Conservation (phyloP, 2,329 filamentous ascomycete genomes). For the Diaporthe sp. region DNA sequence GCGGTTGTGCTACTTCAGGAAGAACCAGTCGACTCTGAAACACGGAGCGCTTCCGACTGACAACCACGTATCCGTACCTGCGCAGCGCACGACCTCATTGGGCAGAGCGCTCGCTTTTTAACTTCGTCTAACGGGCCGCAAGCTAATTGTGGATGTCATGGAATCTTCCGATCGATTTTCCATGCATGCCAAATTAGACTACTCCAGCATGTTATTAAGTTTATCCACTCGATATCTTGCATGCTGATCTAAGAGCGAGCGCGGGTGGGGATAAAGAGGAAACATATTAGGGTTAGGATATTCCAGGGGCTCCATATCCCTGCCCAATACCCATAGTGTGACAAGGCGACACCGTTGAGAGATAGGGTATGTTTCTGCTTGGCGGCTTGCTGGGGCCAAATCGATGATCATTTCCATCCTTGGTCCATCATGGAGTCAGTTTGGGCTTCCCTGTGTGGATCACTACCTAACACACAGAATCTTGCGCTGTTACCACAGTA, state of each 20-base stretch:
- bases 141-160: slow-evolving; percentile 20
- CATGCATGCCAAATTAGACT: slow-evolving; percentile 7
- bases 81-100: not conserved
- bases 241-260: not conserved
- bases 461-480: not conserved
- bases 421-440: not conserved
- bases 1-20: slow-evolving; percentile 19
- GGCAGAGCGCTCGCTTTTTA: not conserved
- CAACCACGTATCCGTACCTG: not conserved
- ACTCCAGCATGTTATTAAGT: not conserved
- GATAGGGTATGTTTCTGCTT: not conserved
- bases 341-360: slow-evolving; percentile 13
- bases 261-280: not conserved
- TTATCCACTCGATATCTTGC: not conserved
- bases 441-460: not conserved
- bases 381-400: not conserved
- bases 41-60: slow-evolving; percentile 24
- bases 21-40: slow-evolving; percentile 30
- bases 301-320: slow-evolving; percentile 4
- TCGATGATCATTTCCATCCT: not conserved
- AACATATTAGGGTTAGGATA: slow-evolving; percentile 4
- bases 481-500: too few relatives aligned
- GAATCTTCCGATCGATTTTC: not conserved
- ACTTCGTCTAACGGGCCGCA: slow-evolving; percentile 11
- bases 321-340: not conserved